Evolutionary conservation across 2,329 filamentous ascomycete genomes (phyloP).

Genomic region (Exophiala mesophila): DNA sequence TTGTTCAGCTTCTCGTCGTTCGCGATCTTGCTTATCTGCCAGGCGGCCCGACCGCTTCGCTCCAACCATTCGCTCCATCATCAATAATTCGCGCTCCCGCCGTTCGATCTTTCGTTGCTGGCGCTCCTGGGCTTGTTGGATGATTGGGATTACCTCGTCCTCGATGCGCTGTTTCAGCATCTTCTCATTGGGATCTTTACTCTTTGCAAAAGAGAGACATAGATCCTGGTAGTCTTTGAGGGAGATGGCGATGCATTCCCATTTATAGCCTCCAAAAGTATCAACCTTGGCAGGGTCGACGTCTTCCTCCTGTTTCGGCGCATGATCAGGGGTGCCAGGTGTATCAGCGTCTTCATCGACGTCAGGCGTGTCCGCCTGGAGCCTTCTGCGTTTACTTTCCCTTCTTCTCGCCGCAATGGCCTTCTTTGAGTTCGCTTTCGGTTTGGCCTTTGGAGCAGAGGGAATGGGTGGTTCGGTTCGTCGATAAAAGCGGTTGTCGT

Average conservation of each 20-base stretch:
- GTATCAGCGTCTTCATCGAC: slow-evolving; percentile 41
- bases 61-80: slow-evolving; percentile 79
- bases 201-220: slow-evolving; percentile 65
- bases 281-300: slow-evolving; percentile 47
- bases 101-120: slow-evolving; percentile 67
- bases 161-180: slow-evolving; percentile 65
- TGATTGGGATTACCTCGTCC: slow-evolving; percentile 74
- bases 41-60: slow-evolving; percentile 91
- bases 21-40: slow-evolving; percentile 73
- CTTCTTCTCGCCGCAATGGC: slow-evolving; percentile 57
- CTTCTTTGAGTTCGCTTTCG: slow-evolving; percentile 62
- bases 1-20: slow-evolving; percentile 66
- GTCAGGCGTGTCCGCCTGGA: slow-evolving; percentile 34
- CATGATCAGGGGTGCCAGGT: slow-evolving; percentile 34
- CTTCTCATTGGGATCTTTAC: slow-evolving; percentile 80
- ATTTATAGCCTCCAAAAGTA: slow-evolving; percentile 69
- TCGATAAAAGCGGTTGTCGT: slow-evolving; percentile 90
- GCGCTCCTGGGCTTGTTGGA: slow-evolving; percentile 68
- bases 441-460: slow-evolving; percentile 50
- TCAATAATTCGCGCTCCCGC: slow-evolving; percentile 75
- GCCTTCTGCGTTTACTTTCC: slow-evolving; percentile 64
- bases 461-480: slow-evolving; percentile 68
- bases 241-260: slow-evolving; percentile 86
- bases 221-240: slow-evolving; percentile 71
- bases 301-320: slow-evolving; percentile 36